Conservation (phyloP, 441 rosid genomes). For the Flueggea neowawraea region DNA sequence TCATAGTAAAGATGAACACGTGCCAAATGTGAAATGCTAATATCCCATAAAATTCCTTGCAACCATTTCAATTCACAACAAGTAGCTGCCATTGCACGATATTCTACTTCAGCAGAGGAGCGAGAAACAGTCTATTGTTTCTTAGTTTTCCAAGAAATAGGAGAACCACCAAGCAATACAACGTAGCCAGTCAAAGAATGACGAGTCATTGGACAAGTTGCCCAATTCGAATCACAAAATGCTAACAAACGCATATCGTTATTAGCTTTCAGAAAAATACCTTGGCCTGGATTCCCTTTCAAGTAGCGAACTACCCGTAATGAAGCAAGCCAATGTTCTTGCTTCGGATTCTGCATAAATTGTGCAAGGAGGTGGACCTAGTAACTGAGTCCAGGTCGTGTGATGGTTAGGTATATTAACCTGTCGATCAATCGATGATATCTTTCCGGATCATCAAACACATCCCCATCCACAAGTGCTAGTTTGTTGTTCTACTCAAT, state of each 20-base stretch:
- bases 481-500: conserved; percentile 5
- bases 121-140: not conserved
- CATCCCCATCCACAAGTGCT: not conserved
- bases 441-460: not conserved
- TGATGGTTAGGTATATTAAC: not conserved
- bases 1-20: too few relatives aligned
- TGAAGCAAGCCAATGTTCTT: not conserved
- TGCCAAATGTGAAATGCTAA: too few relatives aligned
- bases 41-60: too few relatives aligned
- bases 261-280: not conserved
- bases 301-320: not conserved
- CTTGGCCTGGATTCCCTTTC: not conserved
- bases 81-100: not conserved
- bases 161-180: not conserved
- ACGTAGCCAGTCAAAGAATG: not conserved
- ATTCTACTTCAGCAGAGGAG: not conserved
- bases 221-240: not conserved
- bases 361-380: conserved; percentile 4
- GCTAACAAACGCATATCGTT: too few relatives aligned
- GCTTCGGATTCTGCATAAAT: conserved; percentile 6
- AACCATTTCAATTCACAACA: not conserved
- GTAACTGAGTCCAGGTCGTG: conserved; percentile 1
- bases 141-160: not conserved
- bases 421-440: conserved; percentile 3
- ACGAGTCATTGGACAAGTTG: not conserved